phyloP scores from a whole-genome alignment of 257 asterid species.

The Solanum sejunctum region DNA sequence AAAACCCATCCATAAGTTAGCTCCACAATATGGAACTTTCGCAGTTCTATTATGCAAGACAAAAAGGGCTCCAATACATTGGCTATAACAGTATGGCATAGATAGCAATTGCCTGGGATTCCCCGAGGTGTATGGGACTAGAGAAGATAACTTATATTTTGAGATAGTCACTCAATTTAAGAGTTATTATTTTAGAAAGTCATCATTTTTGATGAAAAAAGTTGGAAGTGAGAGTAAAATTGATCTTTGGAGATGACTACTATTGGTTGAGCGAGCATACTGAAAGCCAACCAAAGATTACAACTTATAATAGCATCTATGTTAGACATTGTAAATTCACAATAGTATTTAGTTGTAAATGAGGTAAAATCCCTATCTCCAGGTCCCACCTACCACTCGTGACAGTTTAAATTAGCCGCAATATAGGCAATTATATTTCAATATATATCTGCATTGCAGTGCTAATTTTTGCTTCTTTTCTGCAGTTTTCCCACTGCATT shows the following conservation, averaged over 20 bases:
- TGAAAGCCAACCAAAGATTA: neutral
- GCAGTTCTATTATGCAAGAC: neutral
- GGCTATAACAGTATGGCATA: neutral
- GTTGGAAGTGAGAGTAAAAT: neutral
- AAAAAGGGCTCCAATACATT: neutral
- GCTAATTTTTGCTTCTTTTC: no score
- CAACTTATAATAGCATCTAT: neutral
- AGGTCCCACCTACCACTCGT: neutral
- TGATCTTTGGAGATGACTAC: neutral
- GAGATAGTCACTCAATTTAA: neutral
- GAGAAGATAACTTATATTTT: neutral
- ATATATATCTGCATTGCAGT: no score
- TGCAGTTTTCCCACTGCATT: no score
- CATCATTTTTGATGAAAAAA: neutral
- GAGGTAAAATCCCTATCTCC: neutral
- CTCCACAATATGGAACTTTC: neutral
- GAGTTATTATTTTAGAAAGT: neutral
- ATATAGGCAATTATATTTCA: no score
- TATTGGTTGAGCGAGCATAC: neutral
- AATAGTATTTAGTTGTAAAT: neutral
- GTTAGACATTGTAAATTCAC: neutral
- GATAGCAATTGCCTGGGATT: neutral
- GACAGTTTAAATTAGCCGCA: no score
- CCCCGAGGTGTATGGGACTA: neutral
- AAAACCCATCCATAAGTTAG: constrained; percentile 28